Conservation (phyloP, 108 stramenopile species). For the Schizochytrium sp. region DNA sequence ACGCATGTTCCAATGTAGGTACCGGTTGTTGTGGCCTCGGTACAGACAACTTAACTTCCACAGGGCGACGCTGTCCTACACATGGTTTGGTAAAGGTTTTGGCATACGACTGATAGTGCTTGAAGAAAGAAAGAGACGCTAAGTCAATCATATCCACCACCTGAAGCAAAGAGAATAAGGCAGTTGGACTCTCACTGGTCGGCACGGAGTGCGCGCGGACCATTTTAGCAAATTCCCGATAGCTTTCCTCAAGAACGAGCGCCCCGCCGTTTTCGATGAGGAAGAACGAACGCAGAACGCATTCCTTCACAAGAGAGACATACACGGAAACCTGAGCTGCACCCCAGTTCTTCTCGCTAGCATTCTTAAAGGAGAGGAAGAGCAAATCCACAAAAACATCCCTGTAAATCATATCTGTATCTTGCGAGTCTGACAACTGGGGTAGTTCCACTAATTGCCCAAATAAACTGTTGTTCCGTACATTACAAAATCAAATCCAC, state of each 20-base stretch:
- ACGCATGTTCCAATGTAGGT: background rate
- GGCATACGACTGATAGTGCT: slow-evolving; percentile 16
- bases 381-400: background rate
- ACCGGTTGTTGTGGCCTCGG: background rate
- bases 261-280: background rate
- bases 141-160: slow-evolving; percentile 13
- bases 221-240: slow-evolving; percentile 11
- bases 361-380: background rate
- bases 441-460: background rate
- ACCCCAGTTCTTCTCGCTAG: background rate
- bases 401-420: slow-evolving; percentile 26
- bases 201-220: slow-evolving; percentile 1
- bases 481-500: no score
- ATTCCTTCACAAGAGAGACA: slow-evolving; percentile 31
- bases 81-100: slow-evolving; percentile 29
- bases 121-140: background rate
- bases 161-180: background rate
- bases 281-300: slow-evolving; percentile 14
- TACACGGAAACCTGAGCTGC: background rate
- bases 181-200: background rate
- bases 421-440: background rate
- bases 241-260: slow-evolving; percentile 10
- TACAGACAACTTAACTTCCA: background rate
- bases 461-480: background rate
- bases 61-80: background rate